phyloP scores from a whole-genome alignment of 1,284 basidiomycete genomes.

The Grifola frondosa region DNA sequence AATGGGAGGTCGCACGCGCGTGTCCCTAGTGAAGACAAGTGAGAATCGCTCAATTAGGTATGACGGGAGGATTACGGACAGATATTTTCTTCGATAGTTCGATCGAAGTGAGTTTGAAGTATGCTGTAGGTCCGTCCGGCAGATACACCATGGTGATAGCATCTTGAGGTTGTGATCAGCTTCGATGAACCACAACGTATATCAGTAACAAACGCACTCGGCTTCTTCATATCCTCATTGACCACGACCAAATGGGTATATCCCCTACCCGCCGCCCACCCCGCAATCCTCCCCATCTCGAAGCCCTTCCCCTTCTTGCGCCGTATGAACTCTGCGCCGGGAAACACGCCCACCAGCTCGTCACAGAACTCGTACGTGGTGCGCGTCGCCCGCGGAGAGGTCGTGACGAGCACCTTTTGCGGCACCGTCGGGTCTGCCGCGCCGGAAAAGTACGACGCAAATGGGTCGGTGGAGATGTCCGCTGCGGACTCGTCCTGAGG shows the following conservation, averaged over 20 bases:
- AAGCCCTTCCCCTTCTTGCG: conserved; percentile 92
- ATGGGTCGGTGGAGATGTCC: conserved; percentile 72
- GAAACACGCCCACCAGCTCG: conserved; percentile 89
- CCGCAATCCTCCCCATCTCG: conserved; percentile 90
- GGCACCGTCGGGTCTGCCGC: conserved; percentile 64
- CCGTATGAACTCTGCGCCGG: conserved; percentile 91
- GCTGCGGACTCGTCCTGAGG: conserved; percentile 57
- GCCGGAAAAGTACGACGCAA: conserved; percentile 68
- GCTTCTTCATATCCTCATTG: conserved; percentile 92
- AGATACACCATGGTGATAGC: conserved; percentile 91
- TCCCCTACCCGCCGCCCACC: conserved; percentile 88
- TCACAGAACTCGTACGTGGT: conserved; percentile 87
- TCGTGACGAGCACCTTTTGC: conserved; percentile 89
- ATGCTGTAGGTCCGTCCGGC: conserved; percentile 91
- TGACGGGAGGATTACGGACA: conserved; percentile 39
- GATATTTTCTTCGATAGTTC: conserved; percentile 85
- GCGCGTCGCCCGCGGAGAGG: conserved; percentile 84
- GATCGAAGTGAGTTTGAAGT: conserved; percentile 93
- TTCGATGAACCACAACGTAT: not conserved
- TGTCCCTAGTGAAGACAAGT: conserved; percentile 64
- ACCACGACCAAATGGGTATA: conserved; percentile 91
- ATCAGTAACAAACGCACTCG: conserved; percentile 61
- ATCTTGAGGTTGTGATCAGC: conserved; percentile 48
- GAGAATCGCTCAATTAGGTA: not conserved
- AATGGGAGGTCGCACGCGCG: conserved; percentile 88